Base-by-base conservation (phyloP, 2,329 filamentous ascomycete genomes). In the Pseudocercospora ulei region DNA sequence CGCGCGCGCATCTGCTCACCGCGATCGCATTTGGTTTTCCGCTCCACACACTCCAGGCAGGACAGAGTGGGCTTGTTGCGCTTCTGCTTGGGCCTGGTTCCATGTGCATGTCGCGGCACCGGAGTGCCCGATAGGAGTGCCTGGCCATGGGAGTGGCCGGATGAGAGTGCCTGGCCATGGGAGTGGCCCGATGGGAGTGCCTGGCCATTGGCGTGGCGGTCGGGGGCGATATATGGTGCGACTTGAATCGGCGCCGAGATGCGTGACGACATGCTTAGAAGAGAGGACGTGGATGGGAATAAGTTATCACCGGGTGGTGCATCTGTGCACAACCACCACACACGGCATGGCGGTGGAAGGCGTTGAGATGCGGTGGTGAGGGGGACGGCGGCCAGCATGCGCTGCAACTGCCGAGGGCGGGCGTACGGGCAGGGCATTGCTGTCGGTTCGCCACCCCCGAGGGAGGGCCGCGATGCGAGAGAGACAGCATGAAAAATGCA, bases 1-100 rank as follows among this genome's bases (percentile, higher is more conserved):
- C 19, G 28, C 6, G 9, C n/a, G 8, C 5, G 5, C 5, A 26
- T 26, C 24, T 26, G 4, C 30, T 13, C 23, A 33, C 30, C 30
- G 56, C 82, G 71, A 60, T 87, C 82, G 58, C 82, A 87, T 78
- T 87, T 87, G 14, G 82, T 87, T 64, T 87, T 87, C 50, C 82
- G 70, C 62, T 85, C 80, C 13, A 87, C 82, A 56, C 82, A 88
- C 58, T 85, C 80, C 46, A 78, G 73, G 54, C 82, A 87, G 33
- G 79, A 84, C 46, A 87, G 58, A 1, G 82, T 87, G 3, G 82
- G 82, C 60, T 88, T 88, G 63, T 88, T 88, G 31, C 82, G 75
- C 65, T 82, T 86, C 64, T 87, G 82, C 63, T 81, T 84, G 3
- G 55, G 51, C 27, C 56, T 59, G 27, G 5, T 22, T 13, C 38